These are phyloP conservation scores for Chaetomidium leptoderma DNA, from an alignment of 495 filamentous ascomycete species.

Conservation along the genomic window DNA sequence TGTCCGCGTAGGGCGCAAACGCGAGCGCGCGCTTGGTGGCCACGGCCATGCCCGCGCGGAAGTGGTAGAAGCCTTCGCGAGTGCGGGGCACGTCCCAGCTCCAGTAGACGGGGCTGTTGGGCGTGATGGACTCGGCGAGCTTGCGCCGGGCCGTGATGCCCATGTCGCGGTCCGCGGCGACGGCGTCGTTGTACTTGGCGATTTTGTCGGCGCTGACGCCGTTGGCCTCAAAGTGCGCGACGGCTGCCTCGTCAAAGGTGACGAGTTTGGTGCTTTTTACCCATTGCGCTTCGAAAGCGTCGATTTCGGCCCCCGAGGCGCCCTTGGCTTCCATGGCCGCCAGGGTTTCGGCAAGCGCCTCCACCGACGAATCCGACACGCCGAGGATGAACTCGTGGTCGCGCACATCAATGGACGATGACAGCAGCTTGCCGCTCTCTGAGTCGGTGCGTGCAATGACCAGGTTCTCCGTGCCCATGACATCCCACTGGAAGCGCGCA, in stretches of 20 bases:
- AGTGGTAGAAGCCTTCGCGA: conserved; percentile 94
- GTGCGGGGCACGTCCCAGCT: conserved; percentile 91
- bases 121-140: conserved; percentile 60
- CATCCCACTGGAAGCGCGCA: conserved; percentile 93
- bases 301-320: conserved; percentile 72
- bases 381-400: conserved; percentile 97
- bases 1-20: conserved; percentile 88
- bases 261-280: conserved; percentile 80
- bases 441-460: conserved; percentile 94
- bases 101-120: conserved; percentile 61
- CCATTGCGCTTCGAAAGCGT: conserved; percentile 82
- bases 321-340: conserved; percentile 82
- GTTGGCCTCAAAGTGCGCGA: conserved; percentile 63
- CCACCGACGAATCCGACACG: conserved; percentile 62
- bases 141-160: conserved; percentile 70
- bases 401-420: conserved; percentile 82
- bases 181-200: conserved; percentile 57
- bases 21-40: conserved; percentile 89
- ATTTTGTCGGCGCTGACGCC: conserved; percentile 58
- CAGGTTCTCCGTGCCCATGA: conserved; percentile 92
- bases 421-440: conserved; percentile 85
- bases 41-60: conserved; percentile 77
- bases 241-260: conserved; percentile 87
- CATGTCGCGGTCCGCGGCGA: conserved; percentile 61
- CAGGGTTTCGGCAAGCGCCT: conserved; percentile 82